Evolutionary conservation across 1,284 basidiomycete species (phyloP).

Genomic region (Fistulinella staudtii): DNA sequence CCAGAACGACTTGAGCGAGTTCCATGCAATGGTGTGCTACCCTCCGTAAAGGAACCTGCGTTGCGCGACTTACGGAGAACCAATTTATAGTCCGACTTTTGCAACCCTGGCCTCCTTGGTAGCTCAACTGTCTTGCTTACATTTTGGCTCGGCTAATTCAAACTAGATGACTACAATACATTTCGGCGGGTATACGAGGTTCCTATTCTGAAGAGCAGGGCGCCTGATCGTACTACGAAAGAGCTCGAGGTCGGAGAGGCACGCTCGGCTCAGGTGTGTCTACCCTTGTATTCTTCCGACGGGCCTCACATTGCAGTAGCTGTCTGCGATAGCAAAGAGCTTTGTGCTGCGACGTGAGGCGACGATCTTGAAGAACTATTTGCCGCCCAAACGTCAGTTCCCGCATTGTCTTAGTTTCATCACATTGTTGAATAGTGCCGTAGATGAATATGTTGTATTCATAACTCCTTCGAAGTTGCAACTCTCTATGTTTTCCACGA

Average conservation of each 20-base stretch:
- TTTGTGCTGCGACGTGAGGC: constrained; percentile 91
- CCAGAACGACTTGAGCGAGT: constrained; percentile 94
- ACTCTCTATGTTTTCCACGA: constrained; percentile 72
- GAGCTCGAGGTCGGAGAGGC: constrained; percentile 75
- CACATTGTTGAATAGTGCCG: constrained; percentile 2
- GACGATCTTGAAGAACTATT: constrained; percentile 74
- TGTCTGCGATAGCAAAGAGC: constrained; percentile 74
- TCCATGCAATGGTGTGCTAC: constrained; percentile 83
- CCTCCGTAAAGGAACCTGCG: constrained; percentile 1
- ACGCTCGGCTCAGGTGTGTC: constrained; percentile 62
- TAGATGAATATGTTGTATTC: constrained; percentile 94
- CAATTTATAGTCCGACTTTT: constrained; percentile 76
- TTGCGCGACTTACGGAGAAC: background rate
- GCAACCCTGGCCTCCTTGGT: constrained; percentile 88
- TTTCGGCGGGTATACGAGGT: constrained; percentile 84
- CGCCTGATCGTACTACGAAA: constrained; percentile 68
- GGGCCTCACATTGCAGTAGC: constrained; percentile 38
- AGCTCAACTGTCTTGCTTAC: constrained; percentile 15
- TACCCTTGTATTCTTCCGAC: background rate
- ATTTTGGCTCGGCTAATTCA: background rate
- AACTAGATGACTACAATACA: constrained; percentile 62
- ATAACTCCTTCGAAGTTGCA: constrained; percentile 82
- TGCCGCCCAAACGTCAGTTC: constrained; percentile 84
- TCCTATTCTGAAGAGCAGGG: constrained; percentile 86
- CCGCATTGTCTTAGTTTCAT: background rate